Evolutionary conservation across 1,284 basidiomycete species (phyloP), one percentile per base, ranked within the genome.

Genomic region (Wallemia mellicola): DNA sequence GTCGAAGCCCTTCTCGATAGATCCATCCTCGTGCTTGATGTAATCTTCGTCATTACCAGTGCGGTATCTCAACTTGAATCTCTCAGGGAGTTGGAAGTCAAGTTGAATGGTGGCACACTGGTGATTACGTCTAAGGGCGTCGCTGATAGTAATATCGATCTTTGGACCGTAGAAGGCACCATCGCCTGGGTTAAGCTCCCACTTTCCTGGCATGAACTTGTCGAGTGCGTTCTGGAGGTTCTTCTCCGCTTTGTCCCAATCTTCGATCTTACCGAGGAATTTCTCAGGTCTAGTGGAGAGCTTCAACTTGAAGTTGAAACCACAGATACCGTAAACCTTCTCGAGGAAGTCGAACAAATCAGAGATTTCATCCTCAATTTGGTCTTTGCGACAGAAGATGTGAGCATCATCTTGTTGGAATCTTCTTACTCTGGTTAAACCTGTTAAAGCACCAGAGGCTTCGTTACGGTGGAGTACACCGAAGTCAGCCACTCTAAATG

Each of bases 41-140:
- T 74, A 73, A 61, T 82, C 81, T 59, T 81, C 80, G 19, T 79
- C 62, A 54, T 67, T 77, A 27, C 72, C 72, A 48, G 80, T 80
- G 54, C 88, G 83, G 73, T 89, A 98, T 68, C 83, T 83, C 63
- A 99, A 77, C 71, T 94, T 83, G 76, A 99, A 98, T 58, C 88
- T 82, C 68, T 95, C 83, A n/a, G 94, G 94, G 9, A 99, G 79
- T 71, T 98, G 88, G 79, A 96, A 99, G 74, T 98, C 94, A 64
- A 99, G 84, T 72, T 98, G 86, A 70, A 98, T 96, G 2, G 94
- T 98, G 56, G 91, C 92, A 66, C 94, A 98, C 72, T 99, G 94
- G 80, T 89, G 91, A 30, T 88, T 86, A 58, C 91, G 81, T 62
- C 78, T 80, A 30, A 95, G 75, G 0, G 94, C 92, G 68, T 99